A percentile compares a stretch with the other conserved stretches of the same genome.
These are phyloP conservation scores for Auriculariales sp. DNA, from an alignment of 768 basidiomycete genomes.

Conservation along the genomic window DNA sequence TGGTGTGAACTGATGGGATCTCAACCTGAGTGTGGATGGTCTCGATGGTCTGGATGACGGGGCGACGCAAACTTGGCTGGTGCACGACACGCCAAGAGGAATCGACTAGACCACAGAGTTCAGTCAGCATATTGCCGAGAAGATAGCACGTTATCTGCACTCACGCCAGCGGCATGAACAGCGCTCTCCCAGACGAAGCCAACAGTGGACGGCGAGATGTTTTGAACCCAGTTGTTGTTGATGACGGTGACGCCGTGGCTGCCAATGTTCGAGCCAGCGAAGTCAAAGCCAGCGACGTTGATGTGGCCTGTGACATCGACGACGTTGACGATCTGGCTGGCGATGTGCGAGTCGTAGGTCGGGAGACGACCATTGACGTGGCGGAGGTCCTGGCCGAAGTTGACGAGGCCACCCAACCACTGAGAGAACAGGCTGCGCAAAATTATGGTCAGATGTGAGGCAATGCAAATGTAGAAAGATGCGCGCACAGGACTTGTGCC, in stretches of 20 bases:
- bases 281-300: slow-evolving; percentile 3
- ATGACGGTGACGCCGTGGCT: slow-evolving; percentile 3
- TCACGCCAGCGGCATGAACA: not conserved
- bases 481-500: slow-evolving; percentile 3
- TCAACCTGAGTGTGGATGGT: too few relatives aligned
- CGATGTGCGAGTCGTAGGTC: slow-evolving; percentile 3
- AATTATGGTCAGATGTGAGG: not conserved
- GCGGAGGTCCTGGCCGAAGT: slow-evolving; percentile 2
- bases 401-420: slow-evolving; percentile 2
- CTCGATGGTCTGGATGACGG: too few relatives aligned
- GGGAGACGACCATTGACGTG: slow-evolving; percentile 1
- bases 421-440: slow-evolving; percentile 3
- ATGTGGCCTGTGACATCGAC: slow-evolving; percentile 2
- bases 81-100: not conserved
- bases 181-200: not conserved
- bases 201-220: slow-evolving; percentile 1
- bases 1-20: too few relatives aligned
- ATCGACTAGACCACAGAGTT: not conserved
- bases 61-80: too few relatives aligned
- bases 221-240: slow-evolving; percentile 4
- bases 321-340: slow-evolving; percentile 1
- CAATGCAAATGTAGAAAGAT: not conserved
- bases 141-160: not conserved
- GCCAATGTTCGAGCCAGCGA: not conserved
- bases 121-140: too few relatives aligned